These are phyloP conservation scores for Chenopodium album DNA, from an alignment of 148 eudicot genomes.

Conservation along the genomic window DNA sequence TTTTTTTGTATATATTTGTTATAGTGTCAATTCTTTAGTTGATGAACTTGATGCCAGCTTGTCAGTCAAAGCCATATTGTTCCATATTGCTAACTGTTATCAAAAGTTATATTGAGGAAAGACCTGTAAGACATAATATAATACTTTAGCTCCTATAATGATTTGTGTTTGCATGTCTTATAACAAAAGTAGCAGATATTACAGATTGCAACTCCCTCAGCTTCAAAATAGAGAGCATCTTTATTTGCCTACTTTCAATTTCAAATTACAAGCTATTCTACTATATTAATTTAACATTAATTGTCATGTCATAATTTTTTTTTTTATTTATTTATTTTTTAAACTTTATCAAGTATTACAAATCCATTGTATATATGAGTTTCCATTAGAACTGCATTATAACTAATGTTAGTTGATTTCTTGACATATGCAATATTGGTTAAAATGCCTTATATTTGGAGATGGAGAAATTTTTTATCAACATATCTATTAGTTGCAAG, in stretches of 20 bases:
- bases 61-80: not conserved
- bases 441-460: not conserved
- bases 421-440: not conserved
- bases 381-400: not conserved
- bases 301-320: not conserved
- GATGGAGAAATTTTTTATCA: not conserved
- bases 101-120: not conserved
- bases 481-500: too few species aligned
- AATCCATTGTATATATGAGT: not conserved
- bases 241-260: not conserved
- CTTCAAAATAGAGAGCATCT: not conserved
- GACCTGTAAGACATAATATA: not conserved
- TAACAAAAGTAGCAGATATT: not conserved
- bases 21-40: constrained; percentile 2
- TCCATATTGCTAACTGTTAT: not conserved
- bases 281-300: not conserved
- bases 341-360: too few species aligned
- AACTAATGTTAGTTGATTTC: too few species aligned
- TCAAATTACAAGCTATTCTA: not conserved
- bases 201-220: not conserved
- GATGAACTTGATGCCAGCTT: not conserved
- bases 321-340: too few species aligned
- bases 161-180: not conserved
- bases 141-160: not conserved
- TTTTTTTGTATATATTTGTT: not conserved